phyloP scores from a whole-genome alignment of 306 rosid species.

The Corylus avellana region DNA sequence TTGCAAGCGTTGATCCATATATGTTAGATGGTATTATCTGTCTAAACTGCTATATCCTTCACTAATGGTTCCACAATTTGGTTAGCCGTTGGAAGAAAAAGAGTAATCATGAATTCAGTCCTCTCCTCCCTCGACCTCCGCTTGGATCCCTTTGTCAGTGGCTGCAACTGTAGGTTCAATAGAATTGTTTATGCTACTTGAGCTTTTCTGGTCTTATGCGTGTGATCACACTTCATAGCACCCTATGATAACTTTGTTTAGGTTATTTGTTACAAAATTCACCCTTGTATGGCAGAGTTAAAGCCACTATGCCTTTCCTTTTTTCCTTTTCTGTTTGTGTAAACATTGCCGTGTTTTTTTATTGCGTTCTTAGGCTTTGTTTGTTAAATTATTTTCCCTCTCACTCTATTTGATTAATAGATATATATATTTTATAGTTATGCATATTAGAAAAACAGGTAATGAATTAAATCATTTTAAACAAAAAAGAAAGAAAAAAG shows the following conservation, averaged over 20 bases:
- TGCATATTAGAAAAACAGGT: too few relatives aligned
- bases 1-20: slow-evolving; percentile 14
- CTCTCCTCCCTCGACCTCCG: not conserved
- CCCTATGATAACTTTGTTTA: not conserved
- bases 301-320: slow-evolving; percentile 5
- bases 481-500: too few relatives aligned
- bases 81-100: slow-evolving; percentile 24
- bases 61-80: slow-evolving; percentile 16
- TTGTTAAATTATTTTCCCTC: not conserved
- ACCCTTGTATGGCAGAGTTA: not conserved
- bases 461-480: too few relatives aligned
- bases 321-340: not conserved
- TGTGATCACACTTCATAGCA: not conserved
- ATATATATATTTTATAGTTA: too few relatives aligned
- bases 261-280: not conserved
- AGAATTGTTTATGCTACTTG: slow-evolving; percentile 3
- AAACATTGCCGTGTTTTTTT: not conserved
- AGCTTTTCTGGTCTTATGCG: not conserved
- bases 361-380: not conserved
- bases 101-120: slow-evolving; percentile 8
- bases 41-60: slow-evolving; percentile 1
- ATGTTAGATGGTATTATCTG: slow-evolving; percentile 12
- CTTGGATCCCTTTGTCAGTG: not conserved
- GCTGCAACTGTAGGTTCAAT: not conserved
- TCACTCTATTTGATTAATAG: too few relatives aligned